Conservation (phyloP, 1,284 basidiomycete genomes). For the Cryptococcus sp. region DNA sequence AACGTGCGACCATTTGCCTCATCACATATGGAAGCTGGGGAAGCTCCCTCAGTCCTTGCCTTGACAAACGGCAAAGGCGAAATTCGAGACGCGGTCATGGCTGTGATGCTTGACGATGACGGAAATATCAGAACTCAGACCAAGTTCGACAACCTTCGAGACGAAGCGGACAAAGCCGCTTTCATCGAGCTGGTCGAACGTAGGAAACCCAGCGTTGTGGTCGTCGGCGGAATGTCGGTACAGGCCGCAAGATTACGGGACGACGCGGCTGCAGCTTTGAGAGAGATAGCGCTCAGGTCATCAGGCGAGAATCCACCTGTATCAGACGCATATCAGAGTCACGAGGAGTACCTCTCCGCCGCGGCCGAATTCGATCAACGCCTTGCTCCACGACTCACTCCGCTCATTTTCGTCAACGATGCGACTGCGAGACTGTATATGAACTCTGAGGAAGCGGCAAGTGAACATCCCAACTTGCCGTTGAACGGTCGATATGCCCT, state of each 20-base stretch:
- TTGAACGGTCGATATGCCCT: constrained; percentile 90
- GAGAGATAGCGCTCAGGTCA: constrained; percentile 40
- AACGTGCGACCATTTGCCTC: constrained; percentile 68
- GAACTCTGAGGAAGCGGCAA: constrained; percentile 79
- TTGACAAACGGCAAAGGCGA: constrained; percentile 95
- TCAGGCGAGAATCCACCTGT: constrained; percentile 39
- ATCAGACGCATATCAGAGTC: constrained; percentile 33
- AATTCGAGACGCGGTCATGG: constrained; percentile 82
- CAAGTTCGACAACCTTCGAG: constrained; percentile 82
- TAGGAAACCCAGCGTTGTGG: constrained; percentile 83
- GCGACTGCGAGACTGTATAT: constrained; percentile 94
- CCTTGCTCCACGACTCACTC: constrained; percentile 55
- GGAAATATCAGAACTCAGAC: constrained; percentile 86
- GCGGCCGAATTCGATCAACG: constrained; percentile 34
- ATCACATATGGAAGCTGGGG: constrained; percentile 65
- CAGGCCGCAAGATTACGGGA: constrained; percentile 61
- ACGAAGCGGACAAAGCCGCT: constrained; percentile 61
- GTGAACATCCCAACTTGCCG: constrained; percentile 81
- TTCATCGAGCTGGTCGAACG: constrained; percentile 80
- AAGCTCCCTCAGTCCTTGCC: constrained; percentile 82
- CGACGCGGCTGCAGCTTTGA: constrained; percentile 60
- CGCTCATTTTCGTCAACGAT: constrained; percentile 83
- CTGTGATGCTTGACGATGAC: constrained; percentile 82
- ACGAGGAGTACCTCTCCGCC: constrained; percentile 41
- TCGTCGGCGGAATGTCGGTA: constrained; percentile 83